Conservation (phyloP, 2,329 filamentous ascomycete species). For the Fusarium sp. region DNA sequence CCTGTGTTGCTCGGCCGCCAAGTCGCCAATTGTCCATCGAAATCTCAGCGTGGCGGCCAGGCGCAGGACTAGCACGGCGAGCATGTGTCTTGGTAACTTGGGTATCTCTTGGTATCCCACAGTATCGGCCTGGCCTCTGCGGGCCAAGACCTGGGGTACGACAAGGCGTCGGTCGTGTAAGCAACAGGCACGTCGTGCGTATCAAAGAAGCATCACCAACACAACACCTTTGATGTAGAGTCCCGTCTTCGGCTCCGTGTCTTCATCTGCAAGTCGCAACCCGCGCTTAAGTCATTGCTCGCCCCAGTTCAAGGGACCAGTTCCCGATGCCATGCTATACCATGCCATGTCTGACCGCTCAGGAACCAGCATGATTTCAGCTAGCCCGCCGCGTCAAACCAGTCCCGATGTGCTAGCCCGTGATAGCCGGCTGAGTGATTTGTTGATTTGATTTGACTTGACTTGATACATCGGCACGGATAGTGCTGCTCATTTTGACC, state of each 20-base stretch:
- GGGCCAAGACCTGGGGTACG: slow-evolving; percentile 40
- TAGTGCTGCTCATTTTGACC: slow-evolving; percentile 19
- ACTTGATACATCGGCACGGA: background rate
- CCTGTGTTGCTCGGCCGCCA: background rate
- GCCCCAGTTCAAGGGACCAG: slow-evolving; percentile 1
- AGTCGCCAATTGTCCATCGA: slow-evolving; percentile 1
- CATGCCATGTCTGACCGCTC: background rate
- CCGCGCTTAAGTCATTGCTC: slow-evolving; percentile 3
- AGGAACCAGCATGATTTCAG: slow-evolving; percentile 4
- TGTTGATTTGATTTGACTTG: slow-evolving; percentile 8
- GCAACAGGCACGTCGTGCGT: background rate
- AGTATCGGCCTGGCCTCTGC: slow-evolving; percentile 18
- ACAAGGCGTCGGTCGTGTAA: slow-evolving; percentile 17
- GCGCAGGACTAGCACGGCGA: background rate
- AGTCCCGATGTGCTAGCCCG: slow-evolving; percentile 13
- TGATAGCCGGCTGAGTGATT: slow-evolving; percentile 30
- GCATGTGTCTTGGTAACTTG: slow-evolving; percentile 15
- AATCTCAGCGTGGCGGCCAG: slow-evolving; percentile 5
- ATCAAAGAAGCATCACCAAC: slow-evolving; percentile 4
- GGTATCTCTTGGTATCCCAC: slow-evolving; percentile 9
- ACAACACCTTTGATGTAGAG: background rate
- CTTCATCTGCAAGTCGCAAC: slow-evolving; percentile 14
- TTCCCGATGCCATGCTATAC: background rate
- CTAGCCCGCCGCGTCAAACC: background rate
- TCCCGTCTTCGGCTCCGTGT: slow-evolving; percentile 19